Percentiles rank a stretch among this genome's conserved stretches.
Conservation (phyloP, 2,329 filamentous ascomycete genomes). For the Pestalotiopsis sp. region DNA sequence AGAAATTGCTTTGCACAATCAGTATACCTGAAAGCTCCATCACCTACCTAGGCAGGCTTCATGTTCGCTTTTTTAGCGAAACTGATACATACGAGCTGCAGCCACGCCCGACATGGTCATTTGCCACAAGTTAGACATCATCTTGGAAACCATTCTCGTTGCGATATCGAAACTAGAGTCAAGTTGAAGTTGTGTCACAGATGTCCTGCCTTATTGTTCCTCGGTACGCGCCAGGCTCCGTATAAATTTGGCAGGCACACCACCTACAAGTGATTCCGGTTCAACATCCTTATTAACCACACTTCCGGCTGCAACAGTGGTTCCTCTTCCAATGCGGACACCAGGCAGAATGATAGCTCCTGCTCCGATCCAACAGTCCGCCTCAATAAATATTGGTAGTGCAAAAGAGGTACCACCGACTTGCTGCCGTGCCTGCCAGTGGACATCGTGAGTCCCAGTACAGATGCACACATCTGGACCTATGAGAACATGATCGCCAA, state of each 20-base stretch:
- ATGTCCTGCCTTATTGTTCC: neutral
- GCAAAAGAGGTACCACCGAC: constrained; percentile 4
- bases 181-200: neutral
- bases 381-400: neutral
- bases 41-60: too few species aligned
- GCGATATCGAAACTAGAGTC: neutral
- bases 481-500: constrained; percentile 1
- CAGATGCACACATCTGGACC: constrained; percentile 6
- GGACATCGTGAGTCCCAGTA: neutral
- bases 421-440: neutral
- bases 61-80: too few species aligned
- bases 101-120: too few species aligned
- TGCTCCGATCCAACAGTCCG: constrained; percentile 9
- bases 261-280: constrained; percentile 5
- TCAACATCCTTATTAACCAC: constrained; percentile 10
- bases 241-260: constrained; percentile 10
- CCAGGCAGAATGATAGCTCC: neutral
- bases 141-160: too few species aligned
- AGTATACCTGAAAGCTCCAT: too few species aligned
- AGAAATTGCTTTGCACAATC: too few species aligned
- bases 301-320: constrained; percentile 5
- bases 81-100: too few species aligned
- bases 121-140: too few species aligned
- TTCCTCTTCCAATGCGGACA: neutral
- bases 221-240: neutral